Evolutionary conservation across 1,139 yeast genomes (phyloP), one percentile per base, ranked within the genome.

Genomic region (Komagataea norvegica): DNA sequence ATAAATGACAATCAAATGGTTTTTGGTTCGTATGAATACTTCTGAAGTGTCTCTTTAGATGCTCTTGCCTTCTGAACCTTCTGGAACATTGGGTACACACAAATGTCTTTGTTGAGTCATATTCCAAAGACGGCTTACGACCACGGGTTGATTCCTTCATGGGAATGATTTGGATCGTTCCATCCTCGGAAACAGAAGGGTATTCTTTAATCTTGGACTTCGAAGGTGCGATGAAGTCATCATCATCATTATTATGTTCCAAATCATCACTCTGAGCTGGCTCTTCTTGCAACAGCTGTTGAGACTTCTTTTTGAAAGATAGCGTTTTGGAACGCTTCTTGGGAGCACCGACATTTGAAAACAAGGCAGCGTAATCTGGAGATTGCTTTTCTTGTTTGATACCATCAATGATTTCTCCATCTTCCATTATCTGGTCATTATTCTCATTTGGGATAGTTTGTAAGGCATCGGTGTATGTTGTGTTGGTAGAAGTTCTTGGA

Each of bases 41-140:
- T 43, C 91, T 68, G 55, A 79, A 76, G 55, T 83, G 94, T 43
- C 94, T 70, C 56, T 80, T 81, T 49, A 84, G 62, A 59, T 84
- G 94, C 55, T 84, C 94, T 56, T 80, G 87, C 48, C 93, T 72
- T 54, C 79, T 77, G 63, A 84, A 84, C 40, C 82, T 60, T 51
- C 83, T 64, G 33, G 74, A 68, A 52, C 86, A 79, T 28, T 50
- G 52, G 6, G 59, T 61, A 47, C 66, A 67, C 20, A 57, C 65
- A 49, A 55, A 65, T 26, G 58, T 62, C 44, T 62, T 62, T 2
- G 62, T 42, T 8, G 61, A 57, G 40, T 63, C 67, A 32, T 43
- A 55, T 25, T 60, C 60, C 29, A 62, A 45, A 8, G 66, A 59
- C 2, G 68, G 68, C 45, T 65, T 65, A 21, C 70, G 50, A 13